Conservation (phyloP, 495 filamentous ascomycete genomes). For the Elaphomyces granulatus region DNA sequence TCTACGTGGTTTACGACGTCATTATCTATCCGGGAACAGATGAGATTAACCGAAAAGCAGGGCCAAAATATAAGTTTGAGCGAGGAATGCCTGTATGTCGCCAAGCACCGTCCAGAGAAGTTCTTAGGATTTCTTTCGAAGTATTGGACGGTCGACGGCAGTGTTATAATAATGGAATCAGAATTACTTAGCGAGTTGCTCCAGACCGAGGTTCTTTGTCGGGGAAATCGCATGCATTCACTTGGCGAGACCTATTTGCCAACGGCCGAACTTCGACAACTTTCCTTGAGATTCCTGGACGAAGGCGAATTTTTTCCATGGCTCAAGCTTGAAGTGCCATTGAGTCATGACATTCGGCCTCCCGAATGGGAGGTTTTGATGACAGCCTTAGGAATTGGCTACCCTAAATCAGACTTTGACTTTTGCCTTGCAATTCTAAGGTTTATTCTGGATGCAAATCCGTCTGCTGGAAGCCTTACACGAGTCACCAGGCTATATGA, state of each 20-base stretch:
- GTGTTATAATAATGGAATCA: not conserved
- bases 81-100: conserved; percentile 13
- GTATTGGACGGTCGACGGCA: conserved; percentile 5
- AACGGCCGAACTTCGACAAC: conserved; percentile 4
- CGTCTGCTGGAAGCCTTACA: not conserved
- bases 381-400: conserved; percentile 5
- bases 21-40: conserved; percentile 4
- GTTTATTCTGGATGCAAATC: conserved; percentile 1
- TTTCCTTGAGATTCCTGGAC: conserved; percentile 8
- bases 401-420: conserved; percentile 6
- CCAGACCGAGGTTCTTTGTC: conserved; percentile 5
- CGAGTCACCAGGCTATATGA: conserved; percentile 7
- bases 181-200: not conserved
- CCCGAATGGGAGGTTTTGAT: conserved; percentile 1
- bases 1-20: conserved; percentile 4
- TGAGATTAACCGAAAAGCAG: too few relatives aligned
- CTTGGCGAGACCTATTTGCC: conserved; percentile 10
- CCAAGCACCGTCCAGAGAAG: conserved; percentile 12
- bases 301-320: conserved; percentile 15
- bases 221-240: conserved; percentile 4
- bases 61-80: conserved; percentile 9
- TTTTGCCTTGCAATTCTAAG: conserved; percentile 5
- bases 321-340: conserved; percentile 4
- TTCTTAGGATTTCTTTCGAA: conserved; percentile 14
- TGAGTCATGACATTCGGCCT: not conserved